A percentile compares a stretch with the other conserved stretches of the same genome.
Evolutionary conservation across 2,329 filamentous ascomycete species (phyloP).

Genomic region (Colletotrichum sansevieriae): DNA sequence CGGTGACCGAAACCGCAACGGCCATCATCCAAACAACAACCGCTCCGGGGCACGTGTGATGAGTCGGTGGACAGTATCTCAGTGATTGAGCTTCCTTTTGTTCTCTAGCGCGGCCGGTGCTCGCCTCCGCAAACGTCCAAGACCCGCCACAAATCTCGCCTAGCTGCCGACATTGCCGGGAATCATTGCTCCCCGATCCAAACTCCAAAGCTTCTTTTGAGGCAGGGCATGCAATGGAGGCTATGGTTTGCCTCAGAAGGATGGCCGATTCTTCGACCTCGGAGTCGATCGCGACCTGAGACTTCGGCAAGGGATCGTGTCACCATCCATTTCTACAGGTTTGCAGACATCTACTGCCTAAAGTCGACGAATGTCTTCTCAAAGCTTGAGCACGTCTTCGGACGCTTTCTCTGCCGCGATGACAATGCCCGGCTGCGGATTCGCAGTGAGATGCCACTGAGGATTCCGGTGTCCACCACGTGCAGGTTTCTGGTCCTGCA

Average conservation of each 20-base stretch:
- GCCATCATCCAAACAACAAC: slow-evolving; percentile 13
- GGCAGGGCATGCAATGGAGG: too few relatives aligned
- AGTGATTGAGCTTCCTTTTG: slow-evolving; percentile 19
- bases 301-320: too few relatives aligned
- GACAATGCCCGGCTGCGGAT: neutral
- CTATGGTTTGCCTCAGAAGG: too few relatives aligned
- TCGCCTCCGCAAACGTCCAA: neutral
- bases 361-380: neutral
- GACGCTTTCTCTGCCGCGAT: too few relatives aligned
- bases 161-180: slow-evolving; percentile 30
- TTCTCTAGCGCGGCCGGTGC: slow-evolving; percentile 19
- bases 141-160: slow-evolving; percentile 10
- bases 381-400: neutral
- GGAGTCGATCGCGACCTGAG: too few relatives aligned
- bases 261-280: too few relatives aligned
- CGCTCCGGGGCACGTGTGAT: slow-evolving; percentile 17
- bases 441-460: neutral
- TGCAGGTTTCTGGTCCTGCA: neutral
- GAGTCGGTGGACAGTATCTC: neutral
- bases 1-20: neutral
- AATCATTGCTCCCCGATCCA: too few relatives aligned
- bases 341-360: too few relatives aligned
- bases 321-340: too few relatives aligned
- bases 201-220: too few relatives aligned
- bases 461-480: neutral